Evolutionary conservation across 202 grass and related monocot species (phyloP).

Genomic region (Brachypodium distachyon): DNA sequence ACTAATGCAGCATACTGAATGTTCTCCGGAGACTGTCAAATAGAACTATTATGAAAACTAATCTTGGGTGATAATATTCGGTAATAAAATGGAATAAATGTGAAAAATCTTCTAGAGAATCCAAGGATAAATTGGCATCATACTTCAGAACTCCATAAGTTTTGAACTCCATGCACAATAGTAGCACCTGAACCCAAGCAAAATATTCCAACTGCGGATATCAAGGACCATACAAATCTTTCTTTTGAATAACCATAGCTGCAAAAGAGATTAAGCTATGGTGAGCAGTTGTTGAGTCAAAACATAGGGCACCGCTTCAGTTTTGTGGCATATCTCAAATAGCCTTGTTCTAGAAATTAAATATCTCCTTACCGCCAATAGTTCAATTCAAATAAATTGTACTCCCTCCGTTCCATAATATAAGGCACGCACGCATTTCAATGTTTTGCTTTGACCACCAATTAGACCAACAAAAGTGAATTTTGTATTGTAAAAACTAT

Average conservation of each 20-base stretch:
- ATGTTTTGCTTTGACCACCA: too few species aligned
- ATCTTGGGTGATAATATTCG: background rate
- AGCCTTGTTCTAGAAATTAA: background rate
- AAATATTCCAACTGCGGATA: slow-evolving; percentile 99
- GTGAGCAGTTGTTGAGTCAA: slow-evolving; percentile 19
- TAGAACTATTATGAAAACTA: slow-evolving; percentile 2
- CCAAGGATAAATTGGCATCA: slow-evolving; percentile 12
- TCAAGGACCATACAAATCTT: slow-evolving; percentile 99
- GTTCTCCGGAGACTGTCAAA: slow-evolving; percentile 76
- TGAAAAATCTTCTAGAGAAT: slow-evolving; percentile 3
- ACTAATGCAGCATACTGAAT: slow-evolving; percentile 97
- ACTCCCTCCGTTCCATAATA: too few species aligned
- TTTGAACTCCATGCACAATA: slow-evolving; percentile 97
- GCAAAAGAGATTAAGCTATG: slow-evolving; percentile 29
- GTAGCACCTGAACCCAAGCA: slow-evolving; percentile 98
- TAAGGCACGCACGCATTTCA: too few species aligned
- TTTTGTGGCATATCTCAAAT: background rate
- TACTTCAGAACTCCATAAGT: slow-evolving; percentile 93
- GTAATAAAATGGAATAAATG: slow-evolving; percentile 16
- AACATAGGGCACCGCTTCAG: background rate
- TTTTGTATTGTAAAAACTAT: background rate
- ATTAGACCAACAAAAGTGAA: too few species aligned
- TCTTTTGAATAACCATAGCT: slow-evolving; percentile 99
- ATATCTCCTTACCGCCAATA: background rate
- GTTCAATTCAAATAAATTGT: slow-evolving; percentile 1